Conservation (phyloP, 805 yeast genomes). For the Pichia kluyveri region DNA sequence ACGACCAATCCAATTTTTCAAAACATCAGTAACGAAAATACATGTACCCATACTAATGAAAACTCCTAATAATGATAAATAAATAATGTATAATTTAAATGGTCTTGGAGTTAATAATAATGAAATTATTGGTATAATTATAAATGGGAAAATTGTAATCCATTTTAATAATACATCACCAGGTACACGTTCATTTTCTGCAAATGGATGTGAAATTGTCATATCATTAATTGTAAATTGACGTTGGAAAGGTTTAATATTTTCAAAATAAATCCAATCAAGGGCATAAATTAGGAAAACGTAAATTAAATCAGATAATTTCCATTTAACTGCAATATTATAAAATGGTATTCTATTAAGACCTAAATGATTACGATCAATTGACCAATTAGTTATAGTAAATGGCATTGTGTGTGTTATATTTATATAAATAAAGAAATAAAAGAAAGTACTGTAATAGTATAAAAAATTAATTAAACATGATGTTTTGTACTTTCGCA, state of each 20-base stretch:
- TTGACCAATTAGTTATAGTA: conserved; percentile 3
- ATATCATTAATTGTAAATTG: conserved; percentile 70
- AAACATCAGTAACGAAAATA: conserved; percentile 55
- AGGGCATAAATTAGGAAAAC: conserved; percentile 12
- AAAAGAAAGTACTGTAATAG: not conserved
- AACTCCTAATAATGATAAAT: conserved; percentile 60
- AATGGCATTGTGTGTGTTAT: not conserved
- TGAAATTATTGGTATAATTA: conserved; percentile 26
- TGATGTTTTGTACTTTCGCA: conserved; percentile 26
- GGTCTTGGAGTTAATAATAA: conserved; percentile 35
- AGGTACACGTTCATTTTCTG: conserved; percentile 65
- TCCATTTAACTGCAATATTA: conserved; percentile 17
- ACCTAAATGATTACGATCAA: conserved; percentile 24
- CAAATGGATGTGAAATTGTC: conserved; percentile 74
- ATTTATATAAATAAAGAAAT: not conserved
- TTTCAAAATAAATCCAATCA: conserved; percentile 21
- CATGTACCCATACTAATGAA: conserved; percentile 50
- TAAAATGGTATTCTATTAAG: conserved; percentile 14
- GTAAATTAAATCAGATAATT: conserved; percentile 19
- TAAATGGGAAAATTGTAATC: conserved; percentile 42
- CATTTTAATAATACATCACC: conserved; percentile 44
- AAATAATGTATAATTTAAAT: conserved; percentile 52
- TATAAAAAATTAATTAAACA: not conserved
- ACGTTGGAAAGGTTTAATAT: conserved; percentile 58
- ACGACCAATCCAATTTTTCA: conserved; percentile 82